Evolutionary conservation across 345 rosid species (phyloP).

Genomic region (Brassica cretica): DNA sequence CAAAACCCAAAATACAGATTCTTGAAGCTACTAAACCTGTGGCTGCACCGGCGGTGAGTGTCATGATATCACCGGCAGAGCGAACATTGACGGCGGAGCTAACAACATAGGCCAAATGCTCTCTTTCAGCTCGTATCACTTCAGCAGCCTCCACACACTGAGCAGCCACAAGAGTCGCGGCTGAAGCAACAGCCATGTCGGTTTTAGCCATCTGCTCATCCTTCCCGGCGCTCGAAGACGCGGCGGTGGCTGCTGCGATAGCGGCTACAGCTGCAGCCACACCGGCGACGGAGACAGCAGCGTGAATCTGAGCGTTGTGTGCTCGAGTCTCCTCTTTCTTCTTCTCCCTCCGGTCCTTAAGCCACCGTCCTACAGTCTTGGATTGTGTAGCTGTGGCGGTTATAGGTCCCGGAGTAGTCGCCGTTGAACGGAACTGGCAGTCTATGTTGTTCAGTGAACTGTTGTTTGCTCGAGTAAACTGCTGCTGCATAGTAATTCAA

Average conservation of each 20-base stretch:
- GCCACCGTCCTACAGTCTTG: slow-evolving; percentile 84
- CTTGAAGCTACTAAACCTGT: slow-evolving; percentile 52
- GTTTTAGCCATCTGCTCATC: slow-evolving; percentile 88
- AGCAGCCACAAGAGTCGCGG: slow-evolving; percentile 79
- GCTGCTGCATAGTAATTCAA: slow-evolving; percentile 50
- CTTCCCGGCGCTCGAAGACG: slow-evolving; percentile 61
- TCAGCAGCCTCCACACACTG: slow-evolving; percentile 93
- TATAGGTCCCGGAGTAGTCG: slow-evolving; percentile 32
- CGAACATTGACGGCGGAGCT: slow-evolving; percentile 81
- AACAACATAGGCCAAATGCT: slow-evolving; percentile 68
- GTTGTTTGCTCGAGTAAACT: slow-evolving; percentile 57
- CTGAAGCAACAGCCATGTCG: slow-evolving; percentile 85
- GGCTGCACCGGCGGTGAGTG: slow-evolving; percentile 87
- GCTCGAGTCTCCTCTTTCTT: slow-evolving; percentile 81
- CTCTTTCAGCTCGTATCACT: slow-evolving; percentile 88
- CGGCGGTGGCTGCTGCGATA: slow-evolving; percentile 76
- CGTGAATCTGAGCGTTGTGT: slow-evolving; percentile 86
- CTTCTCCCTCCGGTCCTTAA: slow-evolving; percentile 82
- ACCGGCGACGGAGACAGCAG: slow-evolving; percentile 79
- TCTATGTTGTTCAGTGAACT: slow-evolving; percentile 34
- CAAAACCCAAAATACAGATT: neutral
- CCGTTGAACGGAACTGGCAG: slow-evolving; percentile 46
- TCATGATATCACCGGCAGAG: slow-evolving; percentile 82
- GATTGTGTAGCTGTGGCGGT: slow-evolving; percentile 49
- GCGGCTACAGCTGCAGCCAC: slow-evolving; percentile 90